phyloP scores from a whole-genome alignment of 305 asterid genomes.

The Solanum chacoense region DNA sequence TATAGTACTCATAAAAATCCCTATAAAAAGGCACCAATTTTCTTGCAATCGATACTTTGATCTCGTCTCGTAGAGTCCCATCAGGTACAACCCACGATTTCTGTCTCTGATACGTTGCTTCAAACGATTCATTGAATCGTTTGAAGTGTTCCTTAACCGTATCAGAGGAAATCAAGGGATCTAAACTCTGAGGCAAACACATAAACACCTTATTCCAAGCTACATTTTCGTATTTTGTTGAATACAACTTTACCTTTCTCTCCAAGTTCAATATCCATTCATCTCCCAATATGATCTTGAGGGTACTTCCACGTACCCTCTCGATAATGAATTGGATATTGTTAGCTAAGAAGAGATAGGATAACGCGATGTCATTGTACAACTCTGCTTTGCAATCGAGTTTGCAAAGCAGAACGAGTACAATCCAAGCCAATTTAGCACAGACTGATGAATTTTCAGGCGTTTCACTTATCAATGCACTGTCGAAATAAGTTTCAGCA shows the following conservation, averaged over 20 bases:
- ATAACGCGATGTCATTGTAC: conserved; percentile 39
- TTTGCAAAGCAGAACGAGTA: conserved; percentile 55
- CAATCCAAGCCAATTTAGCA: conserved; percentile 47
- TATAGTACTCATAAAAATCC: conserved; percentile 34
- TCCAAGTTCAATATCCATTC: conserved; percentile 40
- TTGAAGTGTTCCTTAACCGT: conserved; percentile 27
- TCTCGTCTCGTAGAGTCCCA: conserved; percentile 51
- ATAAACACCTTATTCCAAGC: conserved; percentile 45
- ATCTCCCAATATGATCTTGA: conserved; percentile 38
- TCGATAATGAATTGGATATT: conserved; percentile 38
- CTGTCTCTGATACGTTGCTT: conserved; percentile 45
- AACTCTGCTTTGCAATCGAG: conserved; percentile 49
- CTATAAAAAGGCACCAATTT: conserved; percentile 45
- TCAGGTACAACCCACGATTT: conserved; percentile 43
- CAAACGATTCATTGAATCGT: conserved; percentile 41
- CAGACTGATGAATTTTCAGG: conserved; percentile 23
- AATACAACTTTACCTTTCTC: conserved; percentile 45
- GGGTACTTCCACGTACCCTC: conserved; percentile 22
- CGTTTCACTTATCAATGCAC: not conserved
- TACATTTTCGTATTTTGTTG: conserved; percentile 39
- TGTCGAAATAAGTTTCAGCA: conserved; percentile 38
- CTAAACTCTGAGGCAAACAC: conserved; percentile 30
- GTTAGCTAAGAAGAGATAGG: conserved; percentile 53
- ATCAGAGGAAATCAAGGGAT: conserved; percentile 17
- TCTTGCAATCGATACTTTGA: conserved; percentile 43